Conservation (phyloP, 2,329 filamentous ascomycete genomes). For the Penicillium sp. region DNA sequence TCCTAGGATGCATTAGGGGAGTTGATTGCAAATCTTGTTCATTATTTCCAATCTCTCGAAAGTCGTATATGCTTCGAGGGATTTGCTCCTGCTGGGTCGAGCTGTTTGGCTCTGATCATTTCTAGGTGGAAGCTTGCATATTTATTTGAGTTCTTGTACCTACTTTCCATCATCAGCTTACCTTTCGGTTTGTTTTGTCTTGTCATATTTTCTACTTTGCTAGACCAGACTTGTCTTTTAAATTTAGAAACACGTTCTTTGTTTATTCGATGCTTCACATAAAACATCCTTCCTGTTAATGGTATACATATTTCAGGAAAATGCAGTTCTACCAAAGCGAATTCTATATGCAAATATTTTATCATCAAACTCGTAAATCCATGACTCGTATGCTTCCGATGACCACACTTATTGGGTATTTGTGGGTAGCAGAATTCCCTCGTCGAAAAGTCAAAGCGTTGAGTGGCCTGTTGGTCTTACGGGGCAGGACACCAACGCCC, state of each 20-base stretch:
- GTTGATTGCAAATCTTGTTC: conserved; percentile 8
- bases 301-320: background rate
- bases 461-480: background rate
- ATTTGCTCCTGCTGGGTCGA: background rate
- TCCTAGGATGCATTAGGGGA: conserved; percentile 23
- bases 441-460: background rate
- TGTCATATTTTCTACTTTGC: background rate
- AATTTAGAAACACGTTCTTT: background rate
- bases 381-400: background rate
- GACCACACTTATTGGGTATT: background rate
- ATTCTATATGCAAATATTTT: conserved; percentile 8
- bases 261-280: background rate
- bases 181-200: background rate
- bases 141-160: background rate
- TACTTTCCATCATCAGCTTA: background rate
- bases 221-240: background rate
- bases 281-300: background rate
- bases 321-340: background rate
- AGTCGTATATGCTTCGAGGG: background rate
- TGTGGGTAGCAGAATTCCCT: background rate
- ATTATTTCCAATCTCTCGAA: conserved; percentile 4
- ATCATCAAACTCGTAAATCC: conserved; percentile 3
- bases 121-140: background rate
- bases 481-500: background rate
- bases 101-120: background rate